A percentile compares a stretch with the other conserved stretches of the same genome.
Evolutionary conservation across 23 red algal genomes (phyloP).

Genomic region (Gracilaria domingensis): DNA sequence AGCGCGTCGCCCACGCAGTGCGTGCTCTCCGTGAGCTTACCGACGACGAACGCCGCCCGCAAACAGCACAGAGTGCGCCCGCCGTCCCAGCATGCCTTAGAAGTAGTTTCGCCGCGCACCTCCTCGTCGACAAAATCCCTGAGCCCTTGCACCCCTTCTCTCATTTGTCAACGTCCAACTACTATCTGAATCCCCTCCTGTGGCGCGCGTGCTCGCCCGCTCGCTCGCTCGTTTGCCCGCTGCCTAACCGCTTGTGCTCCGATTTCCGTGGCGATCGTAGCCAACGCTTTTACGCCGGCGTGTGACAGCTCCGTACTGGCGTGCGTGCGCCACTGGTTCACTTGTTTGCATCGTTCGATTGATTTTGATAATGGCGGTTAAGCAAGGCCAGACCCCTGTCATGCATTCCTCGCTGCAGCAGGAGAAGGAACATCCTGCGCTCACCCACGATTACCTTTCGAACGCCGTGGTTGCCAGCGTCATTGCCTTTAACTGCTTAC

Average conservation of each 20-base stretch:
- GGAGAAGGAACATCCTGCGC: background rate
- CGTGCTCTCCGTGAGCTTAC: slow-evolving; percentile 20
- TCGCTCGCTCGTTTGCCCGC: background rate
- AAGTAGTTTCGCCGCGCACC: slow-evolving; percentile 3
- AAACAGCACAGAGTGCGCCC: background rate
- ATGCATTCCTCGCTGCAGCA: background rate
- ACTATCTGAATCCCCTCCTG: background rate
- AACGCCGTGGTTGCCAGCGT: slow-evolving; percentile 65
- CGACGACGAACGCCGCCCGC: background rate
- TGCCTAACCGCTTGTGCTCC: background rate
- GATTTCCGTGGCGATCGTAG: background rate
- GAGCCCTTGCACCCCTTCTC: no score
- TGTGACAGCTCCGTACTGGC: background rate
- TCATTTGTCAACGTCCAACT: no score
- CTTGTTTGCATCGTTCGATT: background rate
- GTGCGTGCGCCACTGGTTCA: background rate
- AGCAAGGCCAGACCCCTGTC: slow-evolving; percentile 32
- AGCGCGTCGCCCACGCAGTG: background rate
- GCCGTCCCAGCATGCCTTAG: background rate
- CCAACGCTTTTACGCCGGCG: background rate
- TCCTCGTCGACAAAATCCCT: no score
- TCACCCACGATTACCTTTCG: slow-evolving; percentile 30
- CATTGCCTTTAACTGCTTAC: slow-evolving; percentile 88
- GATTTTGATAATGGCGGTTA: slow-evolving; percentile 49
- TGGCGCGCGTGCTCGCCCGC: background rate